Evolutionary conservation across 2,329 filamentous ascomycete genomes (phyloP).

Genomic region (Zymoseptoria passerinii): DNA sequence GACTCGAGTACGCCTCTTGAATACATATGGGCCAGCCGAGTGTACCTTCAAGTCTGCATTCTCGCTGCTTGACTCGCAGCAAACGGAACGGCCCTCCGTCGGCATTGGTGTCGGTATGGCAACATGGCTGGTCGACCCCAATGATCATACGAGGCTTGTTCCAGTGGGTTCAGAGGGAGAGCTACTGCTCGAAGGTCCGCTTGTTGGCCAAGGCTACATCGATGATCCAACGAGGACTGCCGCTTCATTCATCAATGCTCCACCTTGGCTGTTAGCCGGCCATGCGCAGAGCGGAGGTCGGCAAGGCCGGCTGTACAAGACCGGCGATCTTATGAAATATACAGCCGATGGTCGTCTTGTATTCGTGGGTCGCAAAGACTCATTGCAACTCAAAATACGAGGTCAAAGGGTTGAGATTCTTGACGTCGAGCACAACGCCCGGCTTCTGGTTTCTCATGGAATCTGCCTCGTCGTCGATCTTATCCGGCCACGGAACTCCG

Average conservation of each 20-base stretch:
- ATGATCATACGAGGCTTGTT: conserved; percentile 23
- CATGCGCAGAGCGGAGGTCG: conserved; percentile 32
- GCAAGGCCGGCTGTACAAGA: too few relatives aligned
- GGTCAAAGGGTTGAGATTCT: conserved; percentile 58
- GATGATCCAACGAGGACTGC: conserved; percentile 27
- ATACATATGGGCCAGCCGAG: conserved; percentile 40
- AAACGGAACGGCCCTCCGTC: conserved; percentile 1
- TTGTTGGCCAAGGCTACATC: conserved; percentile 39
- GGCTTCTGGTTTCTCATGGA: too few relatives aligned
- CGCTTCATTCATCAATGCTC: conserved; percentile 26
- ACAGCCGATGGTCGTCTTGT: conserved; percentile 46
- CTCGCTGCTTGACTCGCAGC: background rate
- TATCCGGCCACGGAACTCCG: background rate
- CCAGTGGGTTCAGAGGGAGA: conserved; percentile 42
- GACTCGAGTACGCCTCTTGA: conserved; percentile 33
- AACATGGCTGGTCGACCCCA: conserved; percentile 28
- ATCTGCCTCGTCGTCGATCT: too few relatives aligned
- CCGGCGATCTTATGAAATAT: conserved; percentile 51
- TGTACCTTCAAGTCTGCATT: conserved; percentile 13
- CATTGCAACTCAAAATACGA: conserved; percentile 56
- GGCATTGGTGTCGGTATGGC: conserved; percentile 12
- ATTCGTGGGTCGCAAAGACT: conserved; percentile 51
- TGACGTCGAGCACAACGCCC: conserved; percentile 37
- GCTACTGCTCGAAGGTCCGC: conserved; percentile 40
- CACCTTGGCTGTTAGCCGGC: conserved; percentile 31